phyloP scores from a whole-genome alignment of 1,284 basidiomycete genomes.

The Malassezia arunalokei region DNA sequence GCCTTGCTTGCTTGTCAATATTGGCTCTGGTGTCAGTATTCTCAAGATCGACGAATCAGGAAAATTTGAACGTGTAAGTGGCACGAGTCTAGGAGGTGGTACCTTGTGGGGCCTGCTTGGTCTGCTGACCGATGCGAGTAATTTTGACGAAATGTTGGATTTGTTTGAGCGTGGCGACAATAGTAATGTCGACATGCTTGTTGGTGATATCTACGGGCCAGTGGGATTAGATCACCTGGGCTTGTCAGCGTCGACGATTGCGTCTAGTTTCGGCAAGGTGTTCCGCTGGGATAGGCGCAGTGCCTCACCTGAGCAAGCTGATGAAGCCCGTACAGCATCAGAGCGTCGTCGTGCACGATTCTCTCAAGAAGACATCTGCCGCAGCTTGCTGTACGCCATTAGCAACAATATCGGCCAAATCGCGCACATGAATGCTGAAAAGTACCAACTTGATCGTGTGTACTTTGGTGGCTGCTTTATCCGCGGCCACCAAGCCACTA shows the following conservation, averaged over 20 bases:
- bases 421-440: slow-evolving; percentile 99
- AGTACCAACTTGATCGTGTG: slow-evolving; percentile 89
- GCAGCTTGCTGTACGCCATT: slow-evolving; percentile 74
- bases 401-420: slow-evolving; percentile 99
- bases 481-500: slow-evolving; percentile 90
- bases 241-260: slow-evolving; percentile 92
- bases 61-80: slow-evolving; percentile 86
- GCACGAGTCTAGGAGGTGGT: slow-evolving; percentile 93
- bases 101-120: slow-evolving; percentile 96
- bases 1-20: slow-evolving; percentile 93
- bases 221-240: slow-evolving; percentile 54
- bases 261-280: slow-evolving; percentile 95
- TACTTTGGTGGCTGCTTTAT: slow-evolving; percentile 99
- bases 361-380: slow-evolving; percentile 84
- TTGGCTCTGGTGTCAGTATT: slow-evolving; percentile 92
- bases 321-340: neutral
- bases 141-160: slow-evolving; percentile 94
- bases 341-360: slow-evolving; percentile 56
- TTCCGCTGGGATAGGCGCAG: slow-evolving; percentile 60
- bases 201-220: slow-evolving; percentile 95
- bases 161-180: slow-evolving; percentile 90
- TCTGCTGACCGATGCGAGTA: slow-evolving; percentile 83
- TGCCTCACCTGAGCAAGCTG: neutral
- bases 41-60: slow-evolving; percentile 95
- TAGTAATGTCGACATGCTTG: slow-evolving; percentile 89